These are phyloP conservation scores for Epicoccum nigrum DNA, from an alignment of 2,329 filamentous ascomycete species.

Conservation along the genomic window DNA sequence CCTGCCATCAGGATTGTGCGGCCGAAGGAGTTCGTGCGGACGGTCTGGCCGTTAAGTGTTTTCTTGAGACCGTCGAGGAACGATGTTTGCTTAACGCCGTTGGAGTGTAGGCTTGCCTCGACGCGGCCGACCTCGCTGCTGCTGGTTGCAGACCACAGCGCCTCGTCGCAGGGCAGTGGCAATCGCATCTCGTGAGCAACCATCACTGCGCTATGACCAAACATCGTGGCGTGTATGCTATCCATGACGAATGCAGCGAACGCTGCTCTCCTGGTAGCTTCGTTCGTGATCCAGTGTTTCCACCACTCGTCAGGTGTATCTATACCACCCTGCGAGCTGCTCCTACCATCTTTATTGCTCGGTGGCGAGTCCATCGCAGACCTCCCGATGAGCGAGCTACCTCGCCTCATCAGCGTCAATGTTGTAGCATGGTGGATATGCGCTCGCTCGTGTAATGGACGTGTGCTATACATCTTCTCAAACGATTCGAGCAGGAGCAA, in stretches of 20 bases:
- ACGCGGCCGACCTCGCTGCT: slow-evolving; percentile 84
- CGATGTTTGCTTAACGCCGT: slow-evolving; percentile 81
- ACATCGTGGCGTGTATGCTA: slow-evolving; percentile 96
- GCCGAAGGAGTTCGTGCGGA: slow-evolving; percentile 91
- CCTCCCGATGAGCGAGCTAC: slow-evolving; percentile 86
- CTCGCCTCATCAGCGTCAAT: slow-evolving; percentile 91
- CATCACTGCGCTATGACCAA: slow-evolving; percentile 96
- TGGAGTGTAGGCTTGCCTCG: slow-evolving; percentile 78
- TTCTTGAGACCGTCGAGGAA: slow-evolving; percentile 92
- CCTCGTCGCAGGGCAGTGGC: slow-evolving; percentile 89
- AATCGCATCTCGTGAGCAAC: slow-evolving; percentile 94
- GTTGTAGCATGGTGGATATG: slow-evolving; percentile 98
- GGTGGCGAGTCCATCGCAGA: slow-evolving; percentile 85
- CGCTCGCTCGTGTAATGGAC: slow-evolving; percentile 88
- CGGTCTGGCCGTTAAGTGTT: slow-evolving; percentile 82
- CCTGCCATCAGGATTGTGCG: slow-evolving; percentile 94
- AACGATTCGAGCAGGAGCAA: slow-evolving; percentile 88
- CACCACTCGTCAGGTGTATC: slow-evolving; percentile 88
- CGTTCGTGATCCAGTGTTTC: slow-evolving; percentile 94
- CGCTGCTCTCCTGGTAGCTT: slow-evolving; percentile 85
- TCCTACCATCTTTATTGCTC: slow-evolving; percentile 68
- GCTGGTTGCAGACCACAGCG: slow-evolving; percentile 88
- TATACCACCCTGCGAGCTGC: slow-evolving; percentile 54
- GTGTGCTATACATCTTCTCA: slow-evolving; percentile 97
- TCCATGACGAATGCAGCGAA: slow-evolving; percentile 96